Evolutionary conservation across 78 protist species (phyloP), one percentile per base, ranked within the genome.

Genomic region (Thecamonas trahens): DNA sequence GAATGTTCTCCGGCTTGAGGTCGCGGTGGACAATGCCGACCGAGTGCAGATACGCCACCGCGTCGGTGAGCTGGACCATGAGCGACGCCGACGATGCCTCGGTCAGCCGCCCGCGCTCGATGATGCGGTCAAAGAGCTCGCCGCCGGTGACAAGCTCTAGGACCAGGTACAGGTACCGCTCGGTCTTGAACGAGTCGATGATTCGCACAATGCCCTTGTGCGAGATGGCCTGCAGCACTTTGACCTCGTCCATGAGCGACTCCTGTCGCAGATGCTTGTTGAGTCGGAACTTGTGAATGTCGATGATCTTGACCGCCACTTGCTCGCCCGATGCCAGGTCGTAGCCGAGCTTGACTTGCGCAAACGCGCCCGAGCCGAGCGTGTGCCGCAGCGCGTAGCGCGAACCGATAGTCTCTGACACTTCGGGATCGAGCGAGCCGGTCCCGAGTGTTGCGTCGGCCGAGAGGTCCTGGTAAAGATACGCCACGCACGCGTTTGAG

Each of bases 1-100:
- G 78, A 8, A 72, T 52, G 70, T 72, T 72, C 57, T 72, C 78
- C n/a, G 70, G 79, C 66, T 79, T 79, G 39, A 79, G 57, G 17
- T 79, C 84, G 7, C 84, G 58, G 47, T 79, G 84, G 44, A 63
- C 66, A 14, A 79, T 49, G 53, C 67, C 61, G 20, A 35, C 26
- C 34, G 29, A 32, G 61, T 79, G 84, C 39, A 69, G 63, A 22
- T 61, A 72, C 52, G 31, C 24, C 26, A 72, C 65, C 18, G 54
- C 76, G 0, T 9, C 2, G 22, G 55, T 6, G 49, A 79, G 26
- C 7, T 71, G 76, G 24, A 0, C 11, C 17, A 67, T 28, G 53
- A 73, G 24, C 22, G 7, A n/a, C 32, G 31, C 17, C 17, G 73
- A 58, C 17, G 44, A 77, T 6, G 18, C 52, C 45, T 77, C 77